phyloP scores from a whole-genome alignment of 2,329 filamentous ascomycete genomes.

The Cladosporium oxysporum region DNA sequence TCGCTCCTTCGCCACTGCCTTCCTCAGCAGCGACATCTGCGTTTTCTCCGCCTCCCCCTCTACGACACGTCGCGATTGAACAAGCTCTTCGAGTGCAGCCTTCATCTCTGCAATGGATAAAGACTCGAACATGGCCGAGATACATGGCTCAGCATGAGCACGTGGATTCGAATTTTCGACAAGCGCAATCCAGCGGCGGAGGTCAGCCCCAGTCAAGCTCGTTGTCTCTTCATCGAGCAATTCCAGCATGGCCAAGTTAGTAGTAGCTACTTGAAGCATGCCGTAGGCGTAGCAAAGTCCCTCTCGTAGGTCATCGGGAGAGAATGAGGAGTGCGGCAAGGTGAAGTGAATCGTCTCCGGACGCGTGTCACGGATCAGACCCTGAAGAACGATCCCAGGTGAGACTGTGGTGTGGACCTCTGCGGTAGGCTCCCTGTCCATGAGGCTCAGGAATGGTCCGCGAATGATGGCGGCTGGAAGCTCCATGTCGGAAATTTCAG shows the following conservation, averaged over 20 bases:
- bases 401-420: not conserved
- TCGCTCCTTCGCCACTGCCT: not conserved
- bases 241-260: constrained; percentile 1
- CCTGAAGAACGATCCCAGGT: constrained; percentile 1
- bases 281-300: not conserved
- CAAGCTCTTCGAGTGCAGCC: constrained; percentile 4
- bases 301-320: not conserved
- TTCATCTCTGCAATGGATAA: not conserved
- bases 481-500: not conserved
- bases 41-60: not conserved
- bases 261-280: not conserved
- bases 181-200: not conserved
- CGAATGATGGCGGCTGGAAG: not conserved
- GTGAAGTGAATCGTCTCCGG: constrained; percentile 15
- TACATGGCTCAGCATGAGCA: not conserved
- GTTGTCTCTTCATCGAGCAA: not conserved
- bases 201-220: not conserved
- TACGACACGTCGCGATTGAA: constrained; percentile 5
- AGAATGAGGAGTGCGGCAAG: not conserved
- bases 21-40: not conserved
- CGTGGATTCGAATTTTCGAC: not conserved
- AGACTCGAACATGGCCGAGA: constrained; percentile 8
- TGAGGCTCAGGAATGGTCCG: not conserved
- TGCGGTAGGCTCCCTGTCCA: not conserved
- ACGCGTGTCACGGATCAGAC: constrained; percentile 9